These are phyloP conservation scores for Gonium pectorale DNA, from an alignment of 139 green algal genomes.

Conservation along the genomic window DNA sequence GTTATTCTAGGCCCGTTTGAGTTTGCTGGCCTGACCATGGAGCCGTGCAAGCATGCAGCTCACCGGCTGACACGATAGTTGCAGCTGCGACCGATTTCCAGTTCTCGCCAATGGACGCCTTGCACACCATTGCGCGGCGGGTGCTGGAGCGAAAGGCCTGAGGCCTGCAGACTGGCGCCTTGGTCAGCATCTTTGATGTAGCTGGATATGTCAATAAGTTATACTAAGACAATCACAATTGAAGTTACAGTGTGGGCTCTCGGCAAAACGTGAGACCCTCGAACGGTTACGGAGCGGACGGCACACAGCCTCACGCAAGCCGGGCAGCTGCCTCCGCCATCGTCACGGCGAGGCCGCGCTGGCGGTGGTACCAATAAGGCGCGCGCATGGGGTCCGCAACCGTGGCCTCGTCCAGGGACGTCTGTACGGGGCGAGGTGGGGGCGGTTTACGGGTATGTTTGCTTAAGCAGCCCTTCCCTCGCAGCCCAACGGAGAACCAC, in stretches of 20 bases:
- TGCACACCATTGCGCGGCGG: neutral
- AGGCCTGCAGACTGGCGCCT: neutral
- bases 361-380: conserved; percentile 50
- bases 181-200: conserved; percentile 19
- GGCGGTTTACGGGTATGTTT: no score
- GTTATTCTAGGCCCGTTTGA: no score
- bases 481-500: no score
- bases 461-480: no score
- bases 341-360: neutral
- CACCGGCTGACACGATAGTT: neutral
- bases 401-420: conserved; percentile 2
- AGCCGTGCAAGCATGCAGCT: no score
- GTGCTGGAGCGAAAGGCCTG: neutral
- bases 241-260: no score
- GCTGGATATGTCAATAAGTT: no score
- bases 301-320: no score
- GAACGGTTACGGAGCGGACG: no score
- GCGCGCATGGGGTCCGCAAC: conserved; percentile 58
- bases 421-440: neutral
- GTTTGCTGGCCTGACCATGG: no score
- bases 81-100: neutral
- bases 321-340: neutral
- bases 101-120: neutral
- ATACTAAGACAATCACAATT: no score
- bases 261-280: no score